These are phyloP conservation scores for Przewalskia tangutica DNA, from an alignment of 257 asterid genomes.

Conservation along the genomic window DNA sequence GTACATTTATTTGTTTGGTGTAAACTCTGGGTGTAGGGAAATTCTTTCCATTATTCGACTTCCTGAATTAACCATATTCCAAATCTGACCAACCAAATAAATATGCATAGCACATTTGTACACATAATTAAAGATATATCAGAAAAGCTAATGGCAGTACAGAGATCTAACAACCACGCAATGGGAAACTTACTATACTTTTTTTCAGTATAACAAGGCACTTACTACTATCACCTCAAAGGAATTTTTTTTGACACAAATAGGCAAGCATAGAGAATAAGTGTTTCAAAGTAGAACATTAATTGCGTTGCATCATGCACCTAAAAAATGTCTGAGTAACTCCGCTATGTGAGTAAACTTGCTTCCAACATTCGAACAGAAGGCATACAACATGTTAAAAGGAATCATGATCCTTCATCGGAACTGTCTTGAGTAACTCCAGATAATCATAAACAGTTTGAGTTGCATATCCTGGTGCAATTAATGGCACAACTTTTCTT, in stretches of 20 bases:
- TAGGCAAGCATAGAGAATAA: not conserved
- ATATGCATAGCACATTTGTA: not conserved
- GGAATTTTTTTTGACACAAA: not conserved
- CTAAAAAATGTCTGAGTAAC: not conserved
- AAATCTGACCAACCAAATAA: constrained; percentile 3
- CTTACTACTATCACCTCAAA: not conserved
- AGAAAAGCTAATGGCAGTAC: not conserved
- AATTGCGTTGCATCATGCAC: not conserved
- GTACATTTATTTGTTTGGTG: not conserved
- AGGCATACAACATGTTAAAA: not conserved
- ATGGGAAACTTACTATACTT: not conserved
- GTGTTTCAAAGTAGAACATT: not conserved
- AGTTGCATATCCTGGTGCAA: not conserved
- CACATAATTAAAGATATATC: not conserved
- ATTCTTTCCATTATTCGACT: not conserved
- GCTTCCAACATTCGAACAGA: not conserved
- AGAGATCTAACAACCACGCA: not conserved
- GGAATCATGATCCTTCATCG: not conserved
- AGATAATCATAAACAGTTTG: not conserved
- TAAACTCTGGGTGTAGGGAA: not conserved
- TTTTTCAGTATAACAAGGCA: not conserved
- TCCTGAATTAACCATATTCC: not conserved
- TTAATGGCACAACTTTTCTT: not conserved
- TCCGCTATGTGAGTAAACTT: not conserved
- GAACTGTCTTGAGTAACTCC: not conserved